Evolutionary conservation across 345 rosid species (phyloP).

Genomic region (Hypericum androsaemum): DNA sequence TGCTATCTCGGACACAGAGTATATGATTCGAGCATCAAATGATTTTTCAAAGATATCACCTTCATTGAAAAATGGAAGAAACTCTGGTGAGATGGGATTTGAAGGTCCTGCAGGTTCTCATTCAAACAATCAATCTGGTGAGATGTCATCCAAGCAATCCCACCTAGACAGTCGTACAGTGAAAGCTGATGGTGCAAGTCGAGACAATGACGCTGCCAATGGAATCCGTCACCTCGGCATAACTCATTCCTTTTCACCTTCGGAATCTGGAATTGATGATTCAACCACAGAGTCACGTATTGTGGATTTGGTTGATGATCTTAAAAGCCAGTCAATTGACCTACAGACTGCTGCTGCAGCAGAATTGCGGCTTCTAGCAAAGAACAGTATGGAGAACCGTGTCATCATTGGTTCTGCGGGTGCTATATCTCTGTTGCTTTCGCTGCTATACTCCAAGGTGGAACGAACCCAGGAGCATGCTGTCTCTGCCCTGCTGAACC

Average conservation of each 20-base stretch:
- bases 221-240: conserved; percentile 17
- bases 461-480: conserved; percentile 77
- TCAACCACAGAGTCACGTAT: conserved; percentile 37
- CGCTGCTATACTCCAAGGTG: conserved; percentile 56
- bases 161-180: conserved; percentile 16
- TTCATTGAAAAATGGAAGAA: conserved; percentile 21
- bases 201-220: too few species aligned
- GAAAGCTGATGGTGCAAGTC: conserved; percentile 24
- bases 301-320: conserved; percentile 51
- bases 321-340: conserved; percentile 42
- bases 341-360: conserved; percentile 60
- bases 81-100: conserved; percentile 25
- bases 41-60: conserved; percentile 22
- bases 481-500: conserved; percentile 76
- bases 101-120: conserved; percentile 18
- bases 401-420: conserved; percentile 50
- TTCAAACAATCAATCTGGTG: conserved; percentile 28
- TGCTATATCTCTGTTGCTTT: conserved; percentile 56
- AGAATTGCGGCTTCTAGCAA: conserved; percentile 73
- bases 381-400: conserved; percentile 61
- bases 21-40: conserved; percentile 32
- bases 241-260: conserved; percentile 21
- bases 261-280: conserved; percentile 35
- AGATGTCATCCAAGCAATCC: conserved; percentile 23
- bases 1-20: conserved; percentile 58